Conservation (phyloP, 768 basidiomycete genomes). For the Mycena sanguinolenta region DNA sequence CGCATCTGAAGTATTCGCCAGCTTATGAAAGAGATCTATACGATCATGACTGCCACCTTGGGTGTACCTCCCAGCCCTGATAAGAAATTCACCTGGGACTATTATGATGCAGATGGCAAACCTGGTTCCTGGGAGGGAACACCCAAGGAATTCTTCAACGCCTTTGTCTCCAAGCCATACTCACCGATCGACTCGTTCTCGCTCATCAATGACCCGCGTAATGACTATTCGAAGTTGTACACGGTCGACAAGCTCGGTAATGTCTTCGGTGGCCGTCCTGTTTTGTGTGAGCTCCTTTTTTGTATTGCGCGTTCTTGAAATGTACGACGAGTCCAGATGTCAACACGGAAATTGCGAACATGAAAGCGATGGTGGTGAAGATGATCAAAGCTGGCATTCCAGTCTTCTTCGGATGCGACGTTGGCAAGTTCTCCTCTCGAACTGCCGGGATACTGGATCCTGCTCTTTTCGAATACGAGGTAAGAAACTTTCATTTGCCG, state of each 20-base stretch:
- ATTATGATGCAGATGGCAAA: constrained; percentile 85
- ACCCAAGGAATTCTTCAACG: constrained; percentile 82
- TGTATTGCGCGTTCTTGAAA: background rate
- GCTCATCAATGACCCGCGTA: constrained; percentile 94
- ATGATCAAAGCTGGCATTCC: constrained; percentile 90
- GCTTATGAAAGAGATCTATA: constrained; percentile 87
- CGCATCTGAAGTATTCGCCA: constrained; percentile 33
- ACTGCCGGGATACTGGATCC: constrained; percentile 88
- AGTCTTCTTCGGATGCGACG: constrained; percentile 97
- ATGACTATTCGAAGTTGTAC: constrained; percentile 85
- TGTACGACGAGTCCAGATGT: constrained; percentile 70
- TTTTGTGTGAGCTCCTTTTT: constrained; percentile 74
- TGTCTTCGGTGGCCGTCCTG: constrained; percentile 87
- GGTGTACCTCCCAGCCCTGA: constrained; percentile 87
- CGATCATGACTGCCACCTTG: constrained; percentile 85
- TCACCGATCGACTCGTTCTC: constrained; percentile 85
- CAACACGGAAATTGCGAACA: constrained; percentile 85
- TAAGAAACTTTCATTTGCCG: constrained; percentile 41
- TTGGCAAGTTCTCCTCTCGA: constrained; percentile 83
- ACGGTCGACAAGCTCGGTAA: constrained; percentile 95
- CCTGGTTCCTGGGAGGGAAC: constrained; percentile 83
- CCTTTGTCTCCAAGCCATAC: constrained; percentile 70
- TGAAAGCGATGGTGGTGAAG: constrained; percentile 88
- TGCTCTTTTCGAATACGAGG: constrained; percentile 86
- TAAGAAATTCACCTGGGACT: constrained; percentile 88